Conservation (phyloP, 2,329 filamentous ascomycete genomes). For the Dactylellina leptospora region DNA sequence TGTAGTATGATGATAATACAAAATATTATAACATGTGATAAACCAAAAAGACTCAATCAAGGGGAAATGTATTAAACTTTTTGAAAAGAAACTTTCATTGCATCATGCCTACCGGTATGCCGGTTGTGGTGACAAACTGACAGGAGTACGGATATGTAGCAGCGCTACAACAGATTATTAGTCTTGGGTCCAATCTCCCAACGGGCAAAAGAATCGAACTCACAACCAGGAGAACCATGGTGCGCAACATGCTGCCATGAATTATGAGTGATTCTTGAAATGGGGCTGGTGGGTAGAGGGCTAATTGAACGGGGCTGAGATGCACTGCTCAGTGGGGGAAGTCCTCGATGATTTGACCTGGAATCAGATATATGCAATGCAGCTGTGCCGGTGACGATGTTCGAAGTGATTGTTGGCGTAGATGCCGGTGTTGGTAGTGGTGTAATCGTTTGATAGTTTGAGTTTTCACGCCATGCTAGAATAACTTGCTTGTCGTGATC, state of each 20-base stretch:
- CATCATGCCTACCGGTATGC: constrained; percentile 26
- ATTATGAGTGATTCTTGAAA: constrained; percentile 34
- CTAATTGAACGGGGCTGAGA: constrained; percentile 48
- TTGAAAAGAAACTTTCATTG: constrained; percentile 6
- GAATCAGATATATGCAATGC: constrained; percentile 40
- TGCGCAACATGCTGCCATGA: constrained; percentile 32
- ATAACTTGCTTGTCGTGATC: constrained; percentile 49
- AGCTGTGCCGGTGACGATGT: constrained; percentile 54
- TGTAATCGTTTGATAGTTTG: constrained; percentile 54
- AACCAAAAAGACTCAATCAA: background rate
- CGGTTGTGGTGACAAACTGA: constrained; percentile 39
- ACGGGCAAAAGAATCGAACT: constrained; percentile 14
- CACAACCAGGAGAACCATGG: constrained; percentile 46
- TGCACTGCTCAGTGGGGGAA: constrained; percentile 33
- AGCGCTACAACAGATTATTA: constrained; percentile 33
- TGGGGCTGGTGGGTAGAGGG: constrained; percentile 40
- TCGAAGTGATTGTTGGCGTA: constrained; percentile 56
- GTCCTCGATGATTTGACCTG: constrained; percentile 24
- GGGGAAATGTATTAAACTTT: constrained; percentile 14
- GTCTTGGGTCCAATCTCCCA: background rate
- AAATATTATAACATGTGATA: constrained; percentile 12
- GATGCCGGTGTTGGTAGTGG: constrained; percentile 56
- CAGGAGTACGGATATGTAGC: constrained; percentile 35
- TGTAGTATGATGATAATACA: constrained; percentile 13
- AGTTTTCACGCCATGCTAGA: constrained; percentile 46